Base-by-base conservation (phyloP, 768 basidiomycete species). In the Aureoboletus auriporus region DNA sequence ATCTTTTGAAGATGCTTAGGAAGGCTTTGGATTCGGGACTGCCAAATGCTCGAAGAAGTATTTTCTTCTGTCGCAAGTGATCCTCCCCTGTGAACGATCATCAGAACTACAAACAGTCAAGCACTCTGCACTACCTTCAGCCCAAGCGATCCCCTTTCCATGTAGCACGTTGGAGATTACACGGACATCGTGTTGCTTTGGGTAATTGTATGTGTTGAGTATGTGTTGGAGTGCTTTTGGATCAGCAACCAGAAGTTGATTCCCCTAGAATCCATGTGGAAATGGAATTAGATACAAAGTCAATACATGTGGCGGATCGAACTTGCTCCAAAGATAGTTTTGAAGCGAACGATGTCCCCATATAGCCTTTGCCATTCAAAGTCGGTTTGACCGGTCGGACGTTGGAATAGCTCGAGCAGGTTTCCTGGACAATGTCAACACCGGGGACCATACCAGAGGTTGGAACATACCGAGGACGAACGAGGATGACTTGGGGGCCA, bases 21-120 rank as follows among this genome's bases (percentile, higher is more conserved):
- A 77, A 79, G 1, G 78, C 69, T 46, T 72, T 79, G 28, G 73
- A 70, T 52, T 80, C 77, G 1, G 73, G 72, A 8, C 62, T 70
- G 44, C 79, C 78, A 49, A 82, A 82, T 3, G 76, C 79, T 3
- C 78, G 79, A 41, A 77, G 67, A 70, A 81, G 74, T 17, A 78
- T 69, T 52, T 71, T 79, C 49, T 77, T 64, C 46, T 82, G 79
- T 39, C 81, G 71, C 57, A 67, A 77, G 51, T 82, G 81, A 30
- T 65, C 72, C n/a, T 71, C 65, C 2, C 72, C 65, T 67, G 40
- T 42, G 45, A 35, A 30, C 7, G 12, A n/a, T 47, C 27, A 37
- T 30, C 39, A 33, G 6, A 14, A 46, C 37, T 41, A 14, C 69
- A 71, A 27, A 2, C 8, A 28, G 35, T 20, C 9, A 1, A 31